phyloP scores from a whole-genome alignment of 164 flowering plant species.

The Piper betle region DNA sequence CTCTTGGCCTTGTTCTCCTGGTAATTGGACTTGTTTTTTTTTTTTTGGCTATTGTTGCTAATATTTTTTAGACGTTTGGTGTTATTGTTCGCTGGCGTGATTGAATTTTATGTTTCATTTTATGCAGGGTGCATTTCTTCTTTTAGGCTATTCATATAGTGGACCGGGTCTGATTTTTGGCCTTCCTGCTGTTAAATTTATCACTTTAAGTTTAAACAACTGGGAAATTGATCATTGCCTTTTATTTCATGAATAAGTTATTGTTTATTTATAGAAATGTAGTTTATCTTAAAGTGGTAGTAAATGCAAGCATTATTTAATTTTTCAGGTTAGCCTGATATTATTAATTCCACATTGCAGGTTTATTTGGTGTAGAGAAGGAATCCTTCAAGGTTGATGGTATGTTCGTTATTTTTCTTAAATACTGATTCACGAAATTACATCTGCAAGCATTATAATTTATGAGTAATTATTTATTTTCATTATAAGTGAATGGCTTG shows the following conservation, averaged over 20 bases:
- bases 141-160: conserved; percentile 41
- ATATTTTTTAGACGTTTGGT: neutral
- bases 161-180: conserved; percentile 39
- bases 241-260: neutral
- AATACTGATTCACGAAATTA: neutral
- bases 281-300: neutral
- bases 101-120: conserved; percentile 1
- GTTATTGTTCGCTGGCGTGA: neutral
- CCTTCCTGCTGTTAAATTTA: neutral
- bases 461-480: neutral
- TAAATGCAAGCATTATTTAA: neutral
- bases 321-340: neutral
- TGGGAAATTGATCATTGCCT: neutral
- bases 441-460: neutral
- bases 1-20: conserved; percentile 45
- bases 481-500: neutral
- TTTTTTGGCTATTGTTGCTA: neutral
- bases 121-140: conserved; percentile 52
- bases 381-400: conserved; percentile 44
- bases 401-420: conserved; percentile 9
- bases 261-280: neutral
- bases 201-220: neutral
- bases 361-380: conserved; percentile 29
- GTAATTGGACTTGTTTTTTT: conserved; percentile 16
- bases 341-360: conserved; percentile 16